These are phyloP conservation scores for Fusarium caatingaense DNA, from an alignment of 2,329 filamentous ascomycete genomes.

Conservation along the genomic window DNA sequence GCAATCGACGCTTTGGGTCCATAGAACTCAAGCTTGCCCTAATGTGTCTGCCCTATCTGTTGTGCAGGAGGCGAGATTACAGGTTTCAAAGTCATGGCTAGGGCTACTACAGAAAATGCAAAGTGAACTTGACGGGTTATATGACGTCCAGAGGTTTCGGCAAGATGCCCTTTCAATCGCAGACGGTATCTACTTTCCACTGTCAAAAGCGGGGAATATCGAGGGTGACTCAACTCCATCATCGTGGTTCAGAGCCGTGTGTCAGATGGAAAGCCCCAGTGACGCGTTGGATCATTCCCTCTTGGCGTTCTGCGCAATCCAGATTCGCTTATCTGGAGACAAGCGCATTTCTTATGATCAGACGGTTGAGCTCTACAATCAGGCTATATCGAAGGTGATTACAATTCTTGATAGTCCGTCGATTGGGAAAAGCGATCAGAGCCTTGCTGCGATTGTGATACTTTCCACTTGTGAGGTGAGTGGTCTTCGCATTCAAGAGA, in stretches of 20 bases:
- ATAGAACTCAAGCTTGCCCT: neutral
- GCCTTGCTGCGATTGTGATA: slow-evolving; percentile 1
- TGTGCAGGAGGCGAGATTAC: neutral
- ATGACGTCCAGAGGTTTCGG: neutral
- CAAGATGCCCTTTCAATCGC: neutral
- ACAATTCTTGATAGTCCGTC: neutral
- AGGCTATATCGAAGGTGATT: slow-evolving; percentile 3
- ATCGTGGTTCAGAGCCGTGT: slow-evolving; percentile 3
- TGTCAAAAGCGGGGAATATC: accelerated
- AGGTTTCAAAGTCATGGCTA: accelerated
- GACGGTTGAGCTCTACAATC: neutral
- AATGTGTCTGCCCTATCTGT: slow-evolving; percentile 7
- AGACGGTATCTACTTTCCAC: neutral
- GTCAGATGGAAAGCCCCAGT: neutral
- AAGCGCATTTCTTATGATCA: neutral
- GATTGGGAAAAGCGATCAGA: neutral
- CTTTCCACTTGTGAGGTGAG: slow-evolving; percentile 18
- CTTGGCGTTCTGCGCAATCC: slow-evolving; percentile 2
- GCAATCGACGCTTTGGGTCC: slow-evolving; percentile 9
- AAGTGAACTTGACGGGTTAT: neutral
- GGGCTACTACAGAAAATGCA: neutral
- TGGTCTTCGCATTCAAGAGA: too few relatives aligned
- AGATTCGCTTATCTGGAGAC: slow-evolving; percentile 4
- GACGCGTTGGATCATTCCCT: slow-evolving; percentile 4
- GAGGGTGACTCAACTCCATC: neutral